Base-by-base conservation (phyloP, 2,329 filamentous ascomycete species). In the Phyllosticta paracitricarpa region DNA sequence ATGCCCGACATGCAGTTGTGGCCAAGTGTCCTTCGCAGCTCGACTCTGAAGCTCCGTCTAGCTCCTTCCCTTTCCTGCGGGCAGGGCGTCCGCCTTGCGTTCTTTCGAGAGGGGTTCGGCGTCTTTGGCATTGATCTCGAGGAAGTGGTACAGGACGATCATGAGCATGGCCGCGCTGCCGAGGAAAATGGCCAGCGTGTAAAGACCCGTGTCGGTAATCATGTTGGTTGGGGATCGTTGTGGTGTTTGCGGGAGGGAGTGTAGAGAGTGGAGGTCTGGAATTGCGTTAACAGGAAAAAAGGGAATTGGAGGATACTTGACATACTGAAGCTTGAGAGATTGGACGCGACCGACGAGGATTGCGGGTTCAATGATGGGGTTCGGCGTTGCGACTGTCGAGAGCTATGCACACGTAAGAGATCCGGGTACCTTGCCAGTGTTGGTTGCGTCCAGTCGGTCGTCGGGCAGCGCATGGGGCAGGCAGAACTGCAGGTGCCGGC, bases 131-230 rank as follows among this genome's bases (percentile, higher is more conserved):
- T 99, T 97, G 79, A 96, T 84, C 75, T 97, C 93, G 69, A 99
- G 86, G 78, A 95, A 97, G 76, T 97, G 91, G 77, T 99, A 97
- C 28, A 96, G 77, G 30, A 99, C 86, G 66, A 97, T 97, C 64
- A 99, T 82, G 54, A 97, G 80, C 89, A 97, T 93, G 65, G 93
- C 86, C 51, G 87, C 84, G 61, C 86, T 89, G 78, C 94, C 94
- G 63, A 99, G 89, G 75, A 97, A 93, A 74, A 97, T 86, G 75
- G 94, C 92, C 30, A 99, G 84, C 65, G 84, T 84, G 82, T 97
- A 97, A 69, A 99, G 87, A 66, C 94, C 87, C 74, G 83, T 80
- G 84, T 99, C 94, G 73, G 92, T 88, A 73, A 99, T 97, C 94
- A 99, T 99, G 56, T 70, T 89, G 59, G 53, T 57, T 28, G 33